Conservation (phyloP, 257 asterid species). For the Ligustrum vulgare region DNA sequence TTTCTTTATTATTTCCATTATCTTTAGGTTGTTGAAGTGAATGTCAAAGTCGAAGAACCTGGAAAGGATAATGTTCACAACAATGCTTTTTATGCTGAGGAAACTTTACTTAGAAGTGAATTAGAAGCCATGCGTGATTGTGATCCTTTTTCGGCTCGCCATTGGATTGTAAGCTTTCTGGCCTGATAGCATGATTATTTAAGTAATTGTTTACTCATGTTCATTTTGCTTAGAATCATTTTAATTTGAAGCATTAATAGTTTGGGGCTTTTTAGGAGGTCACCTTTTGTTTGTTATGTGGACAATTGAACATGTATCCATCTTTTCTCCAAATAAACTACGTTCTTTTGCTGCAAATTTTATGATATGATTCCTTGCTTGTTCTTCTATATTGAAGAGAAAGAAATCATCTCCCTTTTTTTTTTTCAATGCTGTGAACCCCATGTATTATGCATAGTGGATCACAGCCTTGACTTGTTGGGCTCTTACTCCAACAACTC, state of each 20-base stretch:
- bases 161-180: slow-evolving; percentile 80
- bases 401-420: not conserved
- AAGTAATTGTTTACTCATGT: too few species aligned
- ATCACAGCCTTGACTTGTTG: not conserved
- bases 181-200: not conserved
- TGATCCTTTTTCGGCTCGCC: slow-evolving; percentile 88
- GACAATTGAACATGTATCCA: not conserved
- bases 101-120: slow-evolving; percentile 82
- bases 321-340: slow-evolving; percentile 8
- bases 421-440: not conserved
- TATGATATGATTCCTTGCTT: not conserved
- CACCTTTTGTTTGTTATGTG: slow-evolving; percentile 5
- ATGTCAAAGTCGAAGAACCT: slow-evolving; percentile 85
- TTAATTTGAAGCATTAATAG: not conserved
- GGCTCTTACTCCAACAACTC: not conserved
- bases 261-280: not conserved
- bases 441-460: not conserved
- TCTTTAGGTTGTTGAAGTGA: slow-evolving; percentile 88
- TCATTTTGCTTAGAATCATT: too few species aligned
- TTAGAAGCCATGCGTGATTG: slow-evolving; percentile 90
- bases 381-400: slow-evolving; percentile 3
- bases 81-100: slow-evolving; percentile 94
- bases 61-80: slow-evolving; percentile 85
- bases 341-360: not conserved
- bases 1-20: slow-evolving; percentile 20